Evolutionary conservation across 2,329 filamentous ascomycete species (phyloP).

Genomic region (Colletotrichum eleusines): DNA sequence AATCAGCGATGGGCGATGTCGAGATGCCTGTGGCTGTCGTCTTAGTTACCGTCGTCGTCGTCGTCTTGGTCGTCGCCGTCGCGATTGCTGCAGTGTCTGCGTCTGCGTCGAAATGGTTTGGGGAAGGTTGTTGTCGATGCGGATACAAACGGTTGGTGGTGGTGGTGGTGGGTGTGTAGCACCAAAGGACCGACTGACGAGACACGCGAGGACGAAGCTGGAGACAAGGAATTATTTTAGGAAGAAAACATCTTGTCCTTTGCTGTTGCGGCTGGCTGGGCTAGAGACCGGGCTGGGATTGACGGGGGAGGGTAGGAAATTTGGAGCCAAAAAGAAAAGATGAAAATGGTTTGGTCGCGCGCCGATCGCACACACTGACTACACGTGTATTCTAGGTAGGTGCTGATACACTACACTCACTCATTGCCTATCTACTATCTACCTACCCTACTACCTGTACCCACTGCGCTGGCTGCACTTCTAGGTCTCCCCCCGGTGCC

Average conservation of each 20-base stretch:
- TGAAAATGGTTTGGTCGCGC: slow-evolving; percentile 40
- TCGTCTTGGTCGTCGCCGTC: not conserved
- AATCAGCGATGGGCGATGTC: not conserved
- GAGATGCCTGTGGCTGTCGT: not conserved
- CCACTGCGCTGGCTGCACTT: too few species aligned
- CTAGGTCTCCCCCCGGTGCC: too few species aligned
- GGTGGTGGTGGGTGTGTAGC: slow-evolving; percentile 1
- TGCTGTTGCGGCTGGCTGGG: slow-evolving; percentile 16
- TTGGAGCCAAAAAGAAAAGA: slow-evolving; percentile 39
- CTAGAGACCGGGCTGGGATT: not conserved
- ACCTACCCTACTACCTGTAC: too few species aligned
- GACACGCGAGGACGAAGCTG: slow-evolving; percentile 3
- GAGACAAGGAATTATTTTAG: slow-evolving; percentile 9
- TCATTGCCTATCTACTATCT: too few species aligned
- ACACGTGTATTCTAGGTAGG: too few species aligned
- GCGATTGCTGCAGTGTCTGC: not conserved
- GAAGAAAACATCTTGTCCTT: slow-evolving; percentile 41
- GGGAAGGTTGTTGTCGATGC: not conserved
- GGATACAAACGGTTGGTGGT: not conserved
- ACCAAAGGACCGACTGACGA: not conserved
- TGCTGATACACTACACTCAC: too few species aligned
- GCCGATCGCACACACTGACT: slow-evolving; percentile 27
- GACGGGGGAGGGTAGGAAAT: slow-evolving; percentile 31
- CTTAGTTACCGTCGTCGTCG: not conserved
- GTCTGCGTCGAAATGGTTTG: not conserved